Evolutionary conservation across 106 monocot genomes (phyloP), one percentile per base, ranked within the genome.

Genomic region (Dendrobium catenatum): DNA sequence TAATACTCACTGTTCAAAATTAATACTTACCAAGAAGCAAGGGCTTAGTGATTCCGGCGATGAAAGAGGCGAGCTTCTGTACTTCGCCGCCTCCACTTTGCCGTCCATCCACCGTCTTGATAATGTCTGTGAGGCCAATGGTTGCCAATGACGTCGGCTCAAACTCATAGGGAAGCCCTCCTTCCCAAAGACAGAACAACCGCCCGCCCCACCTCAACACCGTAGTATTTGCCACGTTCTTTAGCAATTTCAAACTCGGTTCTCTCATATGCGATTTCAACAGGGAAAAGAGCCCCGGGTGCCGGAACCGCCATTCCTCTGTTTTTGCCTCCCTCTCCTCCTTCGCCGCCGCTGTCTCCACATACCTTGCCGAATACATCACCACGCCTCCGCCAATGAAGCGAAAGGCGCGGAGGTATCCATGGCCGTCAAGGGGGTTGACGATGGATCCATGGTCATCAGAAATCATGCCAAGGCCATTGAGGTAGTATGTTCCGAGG

Each of bases 221-320:
- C 77, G 84, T 81, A 1, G 96, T 97, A 82, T 97, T 97, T 10
- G 96, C 96, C 68, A 97, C 96, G 84, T 97, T 94, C 87, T 94
- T 97, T 86, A 86, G 88, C 75, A 89, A 59, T 79, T 90, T 91
- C 11, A 87, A 89, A 56, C 87, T 49, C 85, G 59, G 81, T 70
- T 24, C 81, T 75, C 89, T 86, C 8, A 84, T 77, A 37, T 55
- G 56, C 2, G 76, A 17, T 13, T 76, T 76, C 55, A 94, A 85
- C 76, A 92, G 84, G n/a, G 96, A 97, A 83, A 97, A 97, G 24
- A 89, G 88, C 2, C 94, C 96, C 41, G 94, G 83, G 81, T 92
- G 84, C 3, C 85, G 87, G 81, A 94, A 97, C 79, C 87, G 27
- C 94, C 94, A 94, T 41, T 76, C 17, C 17, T 75, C 81, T 43